phyloP scores from a whole-genome alignment of 345 rosid genomes.

The Melastoma malabathricum region DNA sequence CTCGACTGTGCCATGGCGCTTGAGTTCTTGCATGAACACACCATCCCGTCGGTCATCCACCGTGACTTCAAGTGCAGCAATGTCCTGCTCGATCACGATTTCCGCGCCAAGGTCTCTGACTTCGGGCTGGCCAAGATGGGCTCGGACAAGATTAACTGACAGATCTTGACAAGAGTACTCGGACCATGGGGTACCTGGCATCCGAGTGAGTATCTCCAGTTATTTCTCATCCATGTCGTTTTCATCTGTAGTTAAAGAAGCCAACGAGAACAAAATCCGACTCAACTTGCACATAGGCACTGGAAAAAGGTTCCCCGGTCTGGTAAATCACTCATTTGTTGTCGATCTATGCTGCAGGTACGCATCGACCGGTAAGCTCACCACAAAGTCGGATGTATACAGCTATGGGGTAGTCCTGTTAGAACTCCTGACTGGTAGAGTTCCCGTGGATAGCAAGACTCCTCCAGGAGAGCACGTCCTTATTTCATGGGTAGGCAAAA shows the following conservation, averaged over 20 bases:
- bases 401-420: constrained; percentile 75
- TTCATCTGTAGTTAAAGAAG: constrained; percentile 2
- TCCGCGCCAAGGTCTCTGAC: constrained; percentile 63
- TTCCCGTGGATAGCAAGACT: constrained; percentile 50
- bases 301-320: too few relatives aligned
- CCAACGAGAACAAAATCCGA: too few relatives aligned
- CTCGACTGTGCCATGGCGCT: constrained; percentile 77
- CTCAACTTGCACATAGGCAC: too few relatives aligned
- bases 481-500: constrained; percentile 65
- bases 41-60: constrained; percentile 59
- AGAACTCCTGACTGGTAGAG: constrained; percentile 77
- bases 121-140: constrained; percentile 71
- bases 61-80: constrained; percentile 75
- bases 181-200: constrained; percentile 71
- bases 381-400: constrained; percentile 87
- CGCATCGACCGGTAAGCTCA: constrained; percentile 75
- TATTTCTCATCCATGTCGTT: not conserved
- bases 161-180: constrained; percentile 45
- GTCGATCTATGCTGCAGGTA: constrained; percentile 28
- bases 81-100: constrained; percentile 44
- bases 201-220: constrained; percentile 67
- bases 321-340: too few relatives aligned
- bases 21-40: constrained; percentile 71
- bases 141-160: constrained; percentile 63
- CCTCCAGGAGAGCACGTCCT: constrained; percentile 77